Evolutionary conservation across 768 basidiomycete genomes (phyloP), one percentile per base, ranked within the genome.

Genomic region (Porphyrellus cyaneotinctus): DNA sequence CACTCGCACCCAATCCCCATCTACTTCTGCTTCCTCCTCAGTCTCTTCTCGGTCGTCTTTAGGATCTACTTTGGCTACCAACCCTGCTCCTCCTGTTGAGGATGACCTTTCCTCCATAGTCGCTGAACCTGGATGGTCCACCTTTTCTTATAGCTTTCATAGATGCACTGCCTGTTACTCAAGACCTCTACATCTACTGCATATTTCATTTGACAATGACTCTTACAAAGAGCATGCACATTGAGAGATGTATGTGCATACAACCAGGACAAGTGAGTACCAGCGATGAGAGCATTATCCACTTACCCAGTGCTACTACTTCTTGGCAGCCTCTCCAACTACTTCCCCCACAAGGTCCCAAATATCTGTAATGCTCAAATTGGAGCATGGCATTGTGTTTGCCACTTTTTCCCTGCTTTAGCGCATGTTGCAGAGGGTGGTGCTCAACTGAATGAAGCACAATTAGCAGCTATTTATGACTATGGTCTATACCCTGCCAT

Each of bases 281-380:
- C 24, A 4, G 15, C 24, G 23, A 24, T 6, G 11, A 2, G 3
- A 8, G 10, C 13, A 6, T 17, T 17, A 13, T 24, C 6, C 4
- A 14, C 39, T 23, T 24, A n/a, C n/a, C n/a, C n/a, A n/a, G n/a
- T n/a, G n/a, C n/a, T n/a, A n/a, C n/a, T n/a, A n/a, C n/a, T n/a
- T n/a, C n/a, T 24, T 22, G 48, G 20, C 38, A 50, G 41, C 31
- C 41, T 20, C 41, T 1, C 8, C 31, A 43, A 41, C 32, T 32
- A 14, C 30, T 52, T 7, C 23, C 51, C 51, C 8, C 51, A 46
- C 44, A 39, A 52, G 10, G 37, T 52, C 17, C 51, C 43, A 2
- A 39, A 52, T 11, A 23, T 52, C 30, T 52, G 51, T 15, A 46
- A 45, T 15, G 37, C 44, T 14, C 51, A 52, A 5, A 31, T 52